A percentile compares a stretch with the other conserved stretches of the same genome.
These are phyloP conservation scores for Fusarium incarnatum DNA, from an alignment of 2,329 filamentous ascomycete species.

Conservation along the genomic window DNA sequence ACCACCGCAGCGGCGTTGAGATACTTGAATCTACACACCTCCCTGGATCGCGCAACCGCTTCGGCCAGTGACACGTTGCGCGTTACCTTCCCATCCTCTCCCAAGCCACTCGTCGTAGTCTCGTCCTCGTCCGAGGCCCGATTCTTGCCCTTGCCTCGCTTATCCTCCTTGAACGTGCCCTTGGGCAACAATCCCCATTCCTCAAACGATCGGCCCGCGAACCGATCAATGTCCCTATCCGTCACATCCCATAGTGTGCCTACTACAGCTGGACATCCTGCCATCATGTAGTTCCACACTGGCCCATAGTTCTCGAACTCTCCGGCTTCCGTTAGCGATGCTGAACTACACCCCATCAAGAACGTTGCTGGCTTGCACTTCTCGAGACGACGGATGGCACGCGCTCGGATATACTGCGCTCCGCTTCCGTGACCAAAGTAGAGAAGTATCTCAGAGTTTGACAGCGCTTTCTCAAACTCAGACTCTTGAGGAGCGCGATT, in stretches of 20 bases:
- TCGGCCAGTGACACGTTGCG: slow-evolving; percentile 74
- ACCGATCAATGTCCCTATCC: slow-evolving; percentile 95
- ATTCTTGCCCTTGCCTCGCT: slow-evolving; percentile 47
- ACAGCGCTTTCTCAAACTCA: slow-evolving; percentile 78
- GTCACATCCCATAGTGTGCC: slow-evolving; percentile 98
- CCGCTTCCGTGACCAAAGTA: slow-evolving; percentile 98
- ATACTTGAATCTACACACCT: slow-evolving; percentile 88
- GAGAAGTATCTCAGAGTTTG: slow-evolving; percentile 77
- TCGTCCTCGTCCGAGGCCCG: slow-evolving; percentile 40
- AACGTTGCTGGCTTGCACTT: slow-evolving; percentile 82
- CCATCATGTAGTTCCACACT: slow-evolving; percentile 90
- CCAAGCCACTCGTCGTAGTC: slow-evolving; percentile 38
- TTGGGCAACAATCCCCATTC: slow-evolving; percentile 80
- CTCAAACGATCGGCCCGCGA: slow-evolving; percentile 82
- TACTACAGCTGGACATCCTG: slow-evolving; percentile 85
- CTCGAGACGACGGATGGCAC: slow-evolving; percentile 82
- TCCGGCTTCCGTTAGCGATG: slow-evolving; percentile 79
- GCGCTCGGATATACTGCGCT: slow-evolving; percentile 90
- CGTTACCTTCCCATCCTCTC: slow-evolving; percentile 43
- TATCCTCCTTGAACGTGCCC: slow-evolving; percentile 58
- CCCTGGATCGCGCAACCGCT: slow-evolving; percentile 79
- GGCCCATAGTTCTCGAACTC: slow-evolving; percentile 93
- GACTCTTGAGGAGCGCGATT: slow-evolving; percentile 77
- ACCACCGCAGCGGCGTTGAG: slow-evolving; percentile 94
- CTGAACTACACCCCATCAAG: slow-evolving; percentile 95